These are phyloP conservation scores for Verticillium nonalfalfae DNA, from an alignment of 2,329 filamentous ascomycete species.

Conservation along the genomic window DNA sequence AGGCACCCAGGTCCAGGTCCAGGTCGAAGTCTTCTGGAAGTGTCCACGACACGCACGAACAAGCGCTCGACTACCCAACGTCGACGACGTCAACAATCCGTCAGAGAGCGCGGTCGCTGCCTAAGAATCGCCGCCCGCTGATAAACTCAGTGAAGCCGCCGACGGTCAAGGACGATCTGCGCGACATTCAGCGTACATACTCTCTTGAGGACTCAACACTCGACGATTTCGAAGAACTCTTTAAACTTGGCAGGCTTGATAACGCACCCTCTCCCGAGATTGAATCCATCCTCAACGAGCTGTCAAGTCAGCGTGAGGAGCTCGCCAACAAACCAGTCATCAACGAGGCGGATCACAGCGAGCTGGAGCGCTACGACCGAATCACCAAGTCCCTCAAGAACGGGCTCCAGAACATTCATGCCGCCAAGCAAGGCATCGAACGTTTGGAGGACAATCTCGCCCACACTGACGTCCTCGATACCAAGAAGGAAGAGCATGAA, in stretches of 20 bases:
- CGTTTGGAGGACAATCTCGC: conserved; percentile 47
- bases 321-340: conserved; percentile 6
- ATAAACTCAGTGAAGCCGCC: conserved; percentile 48
- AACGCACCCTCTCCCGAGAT: conserved; percentile 6
- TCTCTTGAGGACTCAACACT: conserved; percentile 54
- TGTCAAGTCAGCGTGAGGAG: conserved; percentile 10
- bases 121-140: conserved; percentile 37
- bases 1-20: neutral
- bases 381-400: conserved; percentile 48
- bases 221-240: conserved; percentile 49
- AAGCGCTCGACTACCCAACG: conserved; percentile 13
- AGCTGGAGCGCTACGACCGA: conserved; percentile 37
- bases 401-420: conserved; percentile 44
- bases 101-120: conserved; percentile 29
- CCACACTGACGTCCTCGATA: conserved; percentile 23
- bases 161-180: conserved; percentile 49
- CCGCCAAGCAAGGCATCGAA: conserved; percentile 52
- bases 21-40: neutral
- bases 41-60: conserved; percentile 14
- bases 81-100: conserved; percentile 5
- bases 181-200: conserved; percentile 43
- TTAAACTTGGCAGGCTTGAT: conserved; percentile 16
- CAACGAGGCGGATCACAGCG: conserved; percentile 24
- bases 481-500: conserved; percentile 6
- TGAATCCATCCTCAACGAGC: conserved; percentile 12